Base-by-base conservation (phyloP, 2,329 filamentous ascomycete species). In the Colletotrichum limetticola region DNA sequence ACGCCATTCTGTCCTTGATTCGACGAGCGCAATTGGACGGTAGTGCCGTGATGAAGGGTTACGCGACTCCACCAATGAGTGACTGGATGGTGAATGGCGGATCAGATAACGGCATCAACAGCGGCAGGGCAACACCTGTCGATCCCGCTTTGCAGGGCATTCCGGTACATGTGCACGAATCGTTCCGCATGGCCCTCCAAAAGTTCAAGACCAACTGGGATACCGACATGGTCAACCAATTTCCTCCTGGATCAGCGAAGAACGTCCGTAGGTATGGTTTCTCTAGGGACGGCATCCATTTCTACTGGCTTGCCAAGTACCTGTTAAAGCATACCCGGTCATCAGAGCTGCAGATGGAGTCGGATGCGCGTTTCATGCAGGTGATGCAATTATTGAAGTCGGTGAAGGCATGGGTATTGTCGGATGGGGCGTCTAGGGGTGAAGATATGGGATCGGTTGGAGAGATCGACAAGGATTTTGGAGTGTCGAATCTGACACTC, bases 141-240 rank as follows among this genome's bases (percentile, higher is more conserved):
- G 82, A 86, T 32, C 80, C 80, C 8, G 77, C 72, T 28, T 76
- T 75, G 52, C 79, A 79, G 60, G 78, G 80, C 6, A 82, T 87
- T 28, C 82, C 87, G 60, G 85, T 86, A 49, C 83, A 86, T 53
- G 82, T 84, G 2, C 82, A 86, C 11, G 86, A 89, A 67, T 82
- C 83, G 4, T 83, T 89, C 64, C 85, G 85, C 57, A 86, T 86
- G 46, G 91, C 91, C 19, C 84, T 95, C 53, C 90, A 92, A 74
- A 92, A 93, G 77, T 94, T 93, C 89, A 94, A 94, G 82, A 85
- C 85, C 22, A 89, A 87, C 74, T 94, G 93, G 92, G 92, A 94
- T 78, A 82, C 86, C 70, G 93, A 95, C 77, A 91, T 93, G 85
- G 85, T 87, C 14, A 83, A 88, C 49, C 92, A 95, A 78, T 94